A percentile compares a stretch with the other conserved stretches of the same genome.
Conservation (phyloP, 2,329 filamentous ascomycete species). For the Phialophora tarda region DNA sequence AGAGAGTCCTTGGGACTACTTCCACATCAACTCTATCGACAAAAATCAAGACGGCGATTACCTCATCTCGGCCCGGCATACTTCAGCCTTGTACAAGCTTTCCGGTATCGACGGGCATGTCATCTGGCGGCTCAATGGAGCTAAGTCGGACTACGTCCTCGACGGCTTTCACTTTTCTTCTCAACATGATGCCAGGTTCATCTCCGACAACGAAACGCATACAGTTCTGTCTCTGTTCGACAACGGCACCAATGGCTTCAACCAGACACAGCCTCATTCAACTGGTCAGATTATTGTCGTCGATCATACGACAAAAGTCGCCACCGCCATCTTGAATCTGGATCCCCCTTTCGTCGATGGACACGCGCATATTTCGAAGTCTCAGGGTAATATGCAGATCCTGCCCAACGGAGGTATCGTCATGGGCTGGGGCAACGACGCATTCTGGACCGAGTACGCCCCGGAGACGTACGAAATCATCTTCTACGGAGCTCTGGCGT, state of each 20-base stretch:
- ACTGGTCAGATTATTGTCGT: conserved; percentile 49
- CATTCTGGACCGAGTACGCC: conserved; percentile 49
- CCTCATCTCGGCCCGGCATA: conserved; percentile 51
- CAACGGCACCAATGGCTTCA: conserved; percentile 52
- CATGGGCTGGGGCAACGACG: conserved; percentile 52
- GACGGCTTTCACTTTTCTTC: conserved; percentile 50
- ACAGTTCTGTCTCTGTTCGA: conserved; percentile 49
- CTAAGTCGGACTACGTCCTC: conserved; percentile 41
- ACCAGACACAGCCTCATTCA: conserved; percentile 47
- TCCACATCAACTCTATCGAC: conserved; percentile 53
- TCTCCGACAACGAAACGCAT: conserved; percentile 48
- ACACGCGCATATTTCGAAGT: conserved; percentile 31
- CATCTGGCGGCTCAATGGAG: conserved; percentile 48
- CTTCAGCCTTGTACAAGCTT: conserved; percentile 50
- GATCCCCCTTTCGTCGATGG: conserved; percentile 37
- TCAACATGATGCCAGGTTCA: conserved; percentile 51
- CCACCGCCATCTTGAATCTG: conserved; percentile 45
- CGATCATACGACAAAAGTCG: conserved; percentile 47
- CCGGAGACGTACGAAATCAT: conserved; percentile 42
- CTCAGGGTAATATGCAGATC: conserved; percentile 49
- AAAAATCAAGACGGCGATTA: conserved; percentile 51
- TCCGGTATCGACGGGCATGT: conserved; percentile 49
- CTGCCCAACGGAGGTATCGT: conserved; percentile 48
- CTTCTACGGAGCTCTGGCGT: conserved; percentile 47
- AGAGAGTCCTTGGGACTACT: conserved; percentile 54